Evolutionary conservation across 345 rosid genomes (phyloP), one percentile per base, ranked within the genome.

Genomic region (Populus simonii): DNA sequence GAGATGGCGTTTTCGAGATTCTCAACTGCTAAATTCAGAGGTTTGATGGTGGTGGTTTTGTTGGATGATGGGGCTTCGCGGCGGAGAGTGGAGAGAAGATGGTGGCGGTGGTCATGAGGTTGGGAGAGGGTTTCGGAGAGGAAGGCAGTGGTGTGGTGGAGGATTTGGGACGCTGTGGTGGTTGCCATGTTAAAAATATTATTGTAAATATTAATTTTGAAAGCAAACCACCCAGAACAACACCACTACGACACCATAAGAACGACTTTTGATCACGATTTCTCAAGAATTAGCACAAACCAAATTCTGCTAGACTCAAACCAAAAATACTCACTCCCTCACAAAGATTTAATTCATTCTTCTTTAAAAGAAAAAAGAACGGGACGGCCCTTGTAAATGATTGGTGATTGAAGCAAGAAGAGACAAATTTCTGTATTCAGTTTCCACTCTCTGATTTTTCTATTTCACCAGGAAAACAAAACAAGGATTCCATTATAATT

Each of bases 1-100:
- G 86, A 74, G 78, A 86, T 75, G 79, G 89, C 83, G 7, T 74
- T 86, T 80, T 89, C 91, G 39, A 91, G 80, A 45, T 90, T 82
- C 69, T 88, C 79, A 7, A 77, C n/a, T 1, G 89, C 92, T 38
- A 87, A 76, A 49, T 82, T 78, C 27, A 86, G 76, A 11, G 85
- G 74, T 80, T 80, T 86, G 41, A 88, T 77, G 16, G 72, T 17
- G 78, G 66, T 18, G 68, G 67, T 18, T 55, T 71, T 85, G 71
- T 63, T 73, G 66, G 84, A 76, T 20, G 71, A 59, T 4, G 71
- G 74, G 69, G 70, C 67, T 35, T 71, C 80, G 74, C 70, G 57
- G 74, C 86, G 82, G 83, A 89, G 84, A 68, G 73, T 39, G 61
- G 88, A 65, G 76, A 85, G 35, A 71, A 88, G 72, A 74, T 71